Conservation (phyloP, 148 eudicot genomes). For the Bassia scoparia region DNA sequence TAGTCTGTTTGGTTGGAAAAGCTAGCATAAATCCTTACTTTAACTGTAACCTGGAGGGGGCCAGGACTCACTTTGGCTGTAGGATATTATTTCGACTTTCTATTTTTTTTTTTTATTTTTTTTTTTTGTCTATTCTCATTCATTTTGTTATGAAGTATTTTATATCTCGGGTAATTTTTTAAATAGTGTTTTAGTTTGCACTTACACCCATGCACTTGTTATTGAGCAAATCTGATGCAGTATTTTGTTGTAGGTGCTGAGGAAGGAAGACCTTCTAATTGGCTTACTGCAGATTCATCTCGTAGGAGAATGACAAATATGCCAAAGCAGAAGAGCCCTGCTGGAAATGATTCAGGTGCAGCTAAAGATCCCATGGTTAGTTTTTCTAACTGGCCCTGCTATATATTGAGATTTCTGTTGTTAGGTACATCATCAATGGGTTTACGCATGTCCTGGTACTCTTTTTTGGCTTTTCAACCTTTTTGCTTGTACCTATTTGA, state of each 20-base stretch:
- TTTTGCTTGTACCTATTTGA: not conserved
- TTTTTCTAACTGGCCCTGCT: not conserved
- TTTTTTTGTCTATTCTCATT: too few relatives aligned
- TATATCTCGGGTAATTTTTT: too few relatives aligned
- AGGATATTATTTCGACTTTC: not conserved
- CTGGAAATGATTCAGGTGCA: constrained; percentile 40
- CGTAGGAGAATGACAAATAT: constrained; percentile 54
- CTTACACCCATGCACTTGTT: not conserved
- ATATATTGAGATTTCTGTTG: not conserved
- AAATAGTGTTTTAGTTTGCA: too few relatives aligned
- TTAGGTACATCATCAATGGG: not conserved
- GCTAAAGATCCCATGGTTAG: constrained; percentile 46
- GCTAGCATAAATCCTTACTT: not conserved
- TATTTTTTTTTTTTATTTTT: too few relatives aligned
- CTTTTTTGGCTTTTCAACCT: not conserved
- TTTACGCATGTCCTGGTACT: not conserved
- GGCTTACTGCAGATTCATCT: constrained; percentile 58
- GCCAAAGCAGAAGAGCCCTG: constrained; percentile 59
- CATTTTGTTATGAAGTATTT: too few relatives aligned
- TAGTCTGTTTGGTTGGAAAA: not conserved
- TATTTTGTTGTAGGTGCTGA: constrained; percentile 45
- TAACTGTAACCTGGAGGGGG: not conserved
- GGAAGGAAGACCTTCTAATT: constrained; percentile 54
- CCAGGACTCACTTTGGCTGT: not conserved
- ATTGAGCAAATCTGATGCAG: constrained; percentile 2